phyloP scores from a whole-genome alignment of 2,329 filamentous ascomycete species.

The Aureobasidium vineae region DNA sequence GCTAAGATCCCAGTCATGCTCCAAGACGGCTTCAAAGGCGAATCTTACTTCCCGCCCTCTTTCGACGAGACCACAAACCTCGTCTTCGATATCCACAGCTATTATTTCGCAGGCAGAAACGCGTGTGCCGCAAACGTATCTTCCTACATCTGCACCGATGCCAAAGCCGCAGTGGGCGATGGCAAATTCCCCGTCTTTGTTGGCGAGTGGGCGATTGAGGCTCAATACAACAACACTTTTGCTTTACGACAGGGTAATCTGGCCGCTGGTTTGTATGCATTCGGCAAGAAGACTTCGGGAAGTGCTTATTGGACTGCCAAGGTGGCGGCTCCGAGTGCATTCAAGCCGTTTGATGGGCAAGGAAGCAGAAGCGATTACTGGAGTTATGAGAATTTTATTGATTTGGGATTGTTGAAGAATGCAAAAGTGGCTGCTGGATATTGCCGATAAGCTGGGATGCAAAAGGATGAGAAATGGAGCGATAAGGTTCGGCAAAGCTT shows the following conservation, averaged over 20 bases:
- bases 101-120: constrained; percentile 35
- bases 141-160: constrained; percentile 34
- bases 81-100: constrained; percentile 36
- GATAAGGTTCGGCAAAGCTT: too few relatives aligned
- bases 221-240: constrained; percentile 37
- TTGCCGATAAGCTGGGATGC: too few relatives aligned
- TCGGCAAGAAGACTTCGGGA: constrained; percentile 36
- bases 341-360: neutral
- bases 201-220: constrained; percentile 41
- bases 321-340: neutral
- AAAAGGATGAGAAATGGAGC: too few relatives aligned
- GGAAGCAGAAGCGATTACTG: neutral
- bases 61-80: constrained; percentile 34
- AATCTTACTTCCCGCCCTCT: constrained; percentile 33
- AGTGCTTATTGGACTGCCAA: constrained; percentile 34
- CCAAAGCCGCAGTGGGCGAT: constrained; percentile 29
- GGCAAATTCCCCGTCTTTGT: constrained; percentile 38
- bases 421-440: too few relatives aligned
- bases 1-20: constrained; percentile 38
- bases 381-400: neutral
- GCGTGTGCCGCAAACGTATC: constrained; percentile 33
- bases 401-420: neutral
- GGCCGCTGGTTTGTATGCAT: constrained; percentile 39
- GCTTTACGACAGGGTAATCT: constrained; percentile 33
- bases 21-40: constrained; percentile 36